Evolutionary conservation across 352 stramenopile genomes (phyloP), one percentile per base, ranked within the genome.

Genomic region (Pythium biforme): DNA sequence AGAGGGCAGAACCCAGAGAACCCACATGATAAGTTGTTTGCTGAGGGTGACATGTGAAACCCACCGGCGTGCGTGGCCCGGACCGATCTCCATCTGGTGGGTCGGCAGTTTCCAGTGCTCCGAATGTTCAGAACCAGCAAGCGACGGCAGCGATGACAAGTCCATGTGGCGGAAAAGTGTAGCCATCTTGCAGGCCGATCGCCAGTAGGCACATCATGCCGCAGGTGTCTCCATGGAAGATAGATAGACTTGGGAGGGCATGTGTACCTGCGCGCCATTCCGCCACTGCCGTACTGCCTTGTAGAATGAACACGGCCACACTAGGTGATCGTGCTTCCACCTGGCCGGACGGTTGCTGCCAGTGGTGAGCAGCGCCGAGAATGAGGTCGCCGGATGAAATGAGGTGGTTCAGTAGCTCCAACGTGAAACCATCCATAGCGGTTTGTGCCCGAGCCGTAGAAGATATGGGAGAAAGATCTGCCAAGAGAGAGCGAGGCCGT

Each of bases 41-140:
- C 25, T 25, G 4, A 47, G 40, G 19, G 40, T 47, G 40, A 4
- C 25, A 6, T 41, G 20, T 56, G 50, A 56, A 56, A 46, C 50
- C 5, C 50, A 27, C 0, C n/a, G n/a, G 20, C 3, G 40, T 40
- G n/a, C 53, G 50, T 27, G 50, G 53, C 22, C 22, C 12, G 39
- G 37, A n/a, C 19, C 34, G 9, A 0, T 8, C n/a, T 12, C 53
- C 53, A 59, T 48, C 34, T 59, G 53, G 53, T 12, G 3, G 53
- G 53, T 47, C 26, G 53, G 53, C 53, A 59, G 23, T 39, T 39
- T 47, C 37, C 8, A 9, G 17, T 59, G 53, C 53, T 59, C 53
- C 53, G 53, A 59, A 59, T 59, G 39, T 59, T 59, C 53, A 49
- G 19, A 17, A 3, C 7, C 15, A 22, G 4, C 3, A 25, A 2